Conservation (phyloP, 352 stramenopile species). For the Globisporangium cylindrosporum region DNA sequence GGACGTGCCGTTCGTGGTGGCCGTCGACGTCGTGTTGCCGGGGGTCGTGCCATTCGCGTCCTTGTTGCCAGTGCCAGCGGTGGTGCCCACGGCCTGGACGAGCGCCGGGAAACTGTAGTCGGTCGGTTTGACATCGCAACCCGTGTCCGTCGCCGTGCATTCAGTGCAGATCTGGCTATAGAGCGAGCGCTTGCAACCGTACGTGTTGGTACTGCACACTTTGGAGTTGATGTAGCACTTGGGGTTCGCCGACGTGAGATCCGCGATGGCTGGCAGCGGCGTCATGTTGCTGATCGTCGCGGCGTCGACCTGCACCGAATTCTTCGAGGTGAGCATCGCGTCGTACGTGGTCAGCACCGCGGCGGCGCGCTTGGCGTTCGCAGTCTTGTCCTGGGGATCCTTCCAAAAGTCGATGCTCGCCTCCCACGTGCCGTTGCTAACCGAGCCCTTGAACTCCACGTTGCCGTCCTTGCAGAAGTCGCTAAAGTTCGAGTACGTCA, state of each 20-base stretch:
- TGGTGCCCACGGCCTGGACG: conserved; percentile 21
- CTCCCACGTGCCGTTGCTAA: conserved; percentile 28
- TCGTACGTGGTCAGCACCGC: conserved; percentile 51
- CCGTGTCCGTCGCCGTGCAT: not conserved
- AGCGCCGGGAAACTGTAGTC: conserved; percentile 1
- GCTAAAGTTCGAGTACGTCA: conserved; percentile 57
- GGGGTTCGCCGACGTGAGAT: conserved; percentile 49
- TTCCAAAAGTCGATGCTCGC: conserved; percentile 59
- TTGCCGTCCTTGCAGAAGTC: conserved; percentile 59
- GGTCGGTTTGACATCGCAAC: conserved; percentile 2
- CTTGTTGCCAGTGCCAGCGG: conserved; percentile 25
- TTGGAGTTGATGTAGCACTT: conserved; percentile 66
- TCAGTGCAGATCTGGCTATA: conserved; percentile 51
- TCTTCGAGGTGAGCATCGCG: conserved; percentile 23
- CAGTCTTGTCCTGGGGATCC: conserved; percentile 42
- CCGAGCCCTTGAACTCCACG: conserved; percentile 51
- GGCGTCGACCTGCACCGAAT: conserved; percentile 28
- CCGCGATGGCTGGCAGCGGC: conserved; percentile 40
- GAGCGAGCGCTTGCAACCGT: conserved; percentile 59
- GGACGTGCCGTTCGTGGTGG: conserved; percentile 4
- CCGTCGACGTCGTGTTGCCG: conserved; percentile 4
- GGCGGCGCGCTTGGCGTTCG: conserved; percentile 39
- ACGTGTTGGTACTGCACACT: conserved; percentile 39
- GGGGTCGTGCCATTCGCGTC: conserved; percentile 23
- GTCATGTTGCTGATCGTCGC: conserved; percentile 25